Evolutionary conservation across 768 basidiomycete genomes (phyloP).

Genomic region (Erythrobasidium yunnanense): DNA sequence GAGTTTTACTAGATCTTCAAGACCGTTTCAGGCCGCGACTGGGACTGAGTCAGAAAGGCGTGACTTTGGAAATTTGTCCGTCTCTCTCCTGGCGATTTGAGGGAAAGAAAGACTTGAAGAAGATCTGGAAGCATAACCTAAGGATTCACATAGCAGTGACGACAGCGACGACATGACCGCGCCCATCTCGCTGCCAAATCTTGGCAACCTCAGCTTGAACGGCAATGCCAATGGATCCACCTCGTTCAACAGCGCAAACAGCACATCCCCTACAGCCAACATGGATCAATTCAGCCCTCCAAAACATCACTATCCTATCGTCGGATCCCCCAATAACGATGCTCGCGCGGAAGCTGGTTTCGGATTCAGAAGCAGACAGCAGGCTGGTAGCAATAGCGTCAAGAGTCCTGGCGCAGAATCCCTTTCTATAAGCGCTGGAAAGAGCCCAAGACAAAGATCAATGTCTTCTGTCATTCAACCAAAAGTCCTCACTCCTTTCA

Average conservation of each 20-base stretch:
- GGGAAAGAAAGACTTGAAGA: neutral
- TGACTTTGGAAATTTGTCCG: neutral
- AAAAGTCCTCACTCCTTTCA: constrained; percentile 55
- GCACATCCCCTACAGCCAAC: neutral
- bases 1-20: too few species aligned
- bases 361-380: neutral
- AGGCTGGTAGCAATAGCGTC: neutral
- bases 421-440: neutral
- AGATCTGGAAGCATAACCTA: too few species aligned
- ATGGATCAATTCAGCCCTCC: constrained; percentile 13
- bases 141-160: too few species aligned
- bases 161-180: too few species aligned
- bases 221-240: neutral
- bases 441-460: constrained; percentile 6
- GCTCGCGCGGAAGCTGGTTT: neutral
- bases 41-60: neutral
- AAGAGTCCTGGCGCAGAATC: neutral
- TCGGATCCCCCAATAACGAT: neutral
- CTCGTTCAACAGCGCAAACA: neutral
- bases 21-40: neutral
- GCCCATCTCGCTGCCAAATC: constrained; percentile 23
- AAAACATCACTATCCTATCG: constrained; percentile 21
- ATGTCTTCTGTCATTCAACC: constrained; percentile 24
- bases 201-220: neutral
- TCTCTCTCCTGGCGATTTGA: too few species aligned